Evolutionary conservation across 768 basidiomycete species (phyloP).

Genomic region (Hygrophoropsis aurantiaca): DNA sequence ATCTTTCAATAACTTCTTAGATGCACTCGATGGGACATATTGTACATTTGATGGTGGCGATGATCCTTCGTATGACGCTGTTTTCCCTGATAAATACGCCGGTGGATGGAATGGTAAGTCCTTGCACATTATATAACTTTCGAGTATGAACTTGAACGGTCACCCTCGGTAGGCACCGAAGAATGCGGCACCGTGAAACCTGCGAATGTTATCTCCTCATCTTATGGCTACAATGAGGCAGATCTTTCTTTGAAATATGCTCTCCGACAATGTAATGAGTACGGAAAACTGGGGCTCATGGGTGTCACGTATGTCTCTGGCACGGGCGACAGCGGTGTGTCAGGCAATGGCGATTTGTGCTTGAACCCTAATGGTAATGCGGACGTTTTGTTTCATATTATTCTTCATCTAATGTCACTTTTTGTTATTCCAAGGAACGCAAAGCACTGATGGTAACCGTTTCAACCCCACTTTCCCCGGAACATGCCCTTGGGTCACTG

Average conservation of each 20-base stretch:
- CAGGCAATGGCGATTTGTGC: conserved; percentile 24
- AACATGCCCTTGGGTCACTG: conserved; percentile 21
- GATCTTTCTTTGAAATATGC: conserved; percentile 38
- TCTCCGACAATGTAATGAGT: conserved; percentile 45
- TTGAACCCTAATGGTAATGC: conserved; percentile 14
- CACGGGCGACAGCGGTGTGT: conserved; percentile 16
- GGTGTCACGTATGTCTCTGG: conserved; percentile 22
- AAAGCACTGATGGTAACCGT: conserved; percentile 8
- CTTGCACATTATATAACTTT: conserved; percentile 3
- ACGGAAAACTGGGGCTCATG: conserved; percentile 23
- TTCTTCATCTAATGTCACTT: background rate
- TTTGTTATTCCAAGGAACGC: background rate
- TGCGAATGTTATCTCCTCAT: conserved; percentile 42
- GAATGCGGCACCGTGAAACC: conserved; percentile 42
- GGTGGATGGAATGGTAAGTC: conserved; percentile 31
- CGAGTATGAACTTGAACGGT: background rate
- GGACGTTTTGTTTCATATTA: background rate
- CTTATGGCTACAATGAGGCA: conserved; percentile 44
- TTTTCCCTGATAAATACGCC: conserved; percentile 28
- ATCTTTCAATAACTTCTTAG: conserved; percentile 36
- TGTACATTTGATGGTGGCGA: conserved; percentile 36
- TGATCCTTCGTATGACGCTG: conserved; percentile 26
- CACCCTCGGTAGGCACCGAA: conserved; percentile 2
- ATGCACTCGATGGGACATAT: conserved; percentile 36
- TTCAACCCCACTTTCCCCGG: conserved; percentile 30